These are phyloP conservation scores for Nepenthes gracilis DNA, from an alignment of 148 eudicot species.

Conservation along the genomic window DNA sequence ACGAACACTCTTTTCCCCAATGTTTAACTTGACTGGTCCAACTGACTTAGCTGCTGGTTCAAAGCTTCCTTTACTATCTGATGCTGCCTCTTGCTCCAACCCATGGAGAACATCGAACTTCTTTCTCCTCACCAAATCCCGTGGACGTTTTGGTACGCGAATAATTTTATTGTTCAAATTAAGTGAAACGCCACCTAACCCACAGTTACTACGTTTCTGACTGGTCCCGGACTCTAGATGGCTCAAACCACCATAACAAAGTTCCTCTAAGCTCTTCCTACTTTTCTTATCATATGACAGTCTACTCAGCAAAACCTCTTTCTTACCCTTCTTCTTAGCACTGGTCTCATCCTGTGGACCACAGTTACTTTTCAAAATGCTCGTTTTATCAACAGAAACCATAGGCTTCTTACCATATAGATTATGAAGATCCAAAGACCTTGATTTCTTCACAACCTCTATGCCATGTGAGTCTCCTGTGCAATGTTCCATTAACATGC, in stretches of 20 bases:
- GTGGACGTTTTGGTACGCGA: conserved; percentile 60
- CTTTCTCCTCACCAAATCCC: conserved; percentile 60
- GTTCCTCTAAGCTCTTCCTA: conserved; percentile 27
- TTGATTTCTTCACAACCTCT: conserved; percentile 34
- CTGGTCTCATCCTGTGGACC: conserved; percentile 24
- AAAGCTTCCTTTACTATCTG: conserved; percentile 14
- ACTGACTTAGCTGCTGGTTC: conserved; percentile 13
- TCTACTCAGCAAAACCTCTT: conserved; percentile 40
- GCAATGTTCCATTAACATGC: conserved; percentile 78
- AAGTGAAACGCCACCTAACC: conserved; percentile 30
- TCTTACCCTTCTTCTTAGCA: conserved; percentile 34
- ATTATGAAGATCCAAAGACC: conserved; percentile 50
- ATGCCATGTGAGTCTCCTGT: conserved; percentile 26
- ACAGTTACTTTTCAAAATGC: conserved; percentile 26
- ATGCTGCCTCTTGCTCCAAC: conserved; percentile 17
- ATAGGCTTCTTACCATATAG: conserved; percentile 22
- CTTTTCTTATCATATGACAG: conserved; percentile 29
- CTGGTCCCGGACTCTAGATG: conserved; percentile 13
- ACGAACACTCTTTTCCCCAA: background rate
- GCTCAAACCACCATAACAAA: conserved; percentile 6
- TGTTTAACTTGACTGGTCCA: conserved; percentile 4
- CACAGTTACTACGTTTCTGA: conserved; percentile 14
- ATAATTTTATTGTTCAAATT: conserved; percentile 27
- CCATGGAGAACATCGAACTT: conserved; percentile 32
- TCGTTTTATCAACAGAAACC: conserved; percentile 20